Percentiles rank a stretch among this genome's conserved stretches.
Evolutionary conservation across 2,329 filamentous ascomycete species (phyloP).

Genomic region (Aureobasidium sp.): DNA sequence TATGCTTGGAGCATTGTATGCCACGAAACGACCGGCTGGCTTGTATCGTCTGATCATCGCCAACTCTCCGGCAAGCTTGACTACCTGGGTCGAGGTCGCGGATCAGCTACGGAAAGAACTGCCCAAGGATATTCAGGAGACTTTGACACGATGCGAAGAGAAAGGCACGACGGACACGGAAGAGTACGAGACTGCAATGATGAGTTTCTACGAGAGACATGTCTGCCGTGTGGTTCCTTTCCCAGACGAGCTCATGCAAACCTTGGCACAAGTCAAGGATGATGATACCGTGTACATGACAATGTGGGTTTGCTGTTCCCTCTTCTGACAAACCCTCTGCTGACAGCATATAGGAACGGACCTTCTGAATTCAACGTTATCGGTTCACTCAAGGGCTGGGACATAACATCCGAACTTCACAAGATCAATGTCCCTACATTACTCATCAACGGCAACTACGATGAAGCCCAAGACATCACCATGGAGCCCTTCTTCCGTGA

Average conservation of each 20-base stretch:
- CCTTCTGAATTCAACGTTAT: conserved; percentile 34
- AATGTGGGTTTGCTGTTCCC: conserved; percentile 22
- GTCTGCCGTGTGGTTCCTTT: conserved; percentile 28
- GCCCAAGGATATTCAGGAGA: conserved; percentile 26
- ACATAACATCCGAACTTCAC: conserved; percentile 28
- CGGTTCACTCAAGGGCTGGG: conserved; percentile 37
- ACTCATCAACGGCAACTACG: conserved; percentile 38
- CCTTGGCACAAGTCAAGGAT: conserved; percentile 25
- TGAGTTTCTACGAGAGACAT: conserved; percentile 26
- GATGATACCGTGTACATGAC: conserved; percentile 32
- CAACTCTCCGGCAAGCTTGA: conserved; percentile 27
- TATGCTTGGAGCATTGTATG: conserved; percentile 43
- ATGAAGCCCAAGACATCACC: conserved; percentile 33
- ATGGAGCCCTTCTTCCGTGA: conserved; percentile 32
- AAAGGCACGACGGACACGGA: conserved; percentile 26
- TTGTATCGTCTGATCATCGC: conserved; percentile 34
- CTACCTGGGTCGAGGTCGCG: conserved; percentile 25
- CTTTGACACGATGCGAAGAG: conserved; percentile 25
- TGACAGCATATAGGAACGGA: conserved; percentile 29
- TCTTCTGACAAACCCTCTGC: conserved; percentile 14
- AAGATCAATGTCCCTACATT: conserved; percentile 35
- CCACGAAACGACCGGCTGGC: conserved; percentile 31
- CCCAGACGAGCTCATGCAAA: conserved; percentile 24
- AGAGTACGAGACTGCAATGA: conserved; percentile 29
- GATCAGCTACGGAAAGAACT: conserved; percentile 23